Conservation (phyloP, 306 rosid genomes). For the Pyrus betulifolia region DNA sequence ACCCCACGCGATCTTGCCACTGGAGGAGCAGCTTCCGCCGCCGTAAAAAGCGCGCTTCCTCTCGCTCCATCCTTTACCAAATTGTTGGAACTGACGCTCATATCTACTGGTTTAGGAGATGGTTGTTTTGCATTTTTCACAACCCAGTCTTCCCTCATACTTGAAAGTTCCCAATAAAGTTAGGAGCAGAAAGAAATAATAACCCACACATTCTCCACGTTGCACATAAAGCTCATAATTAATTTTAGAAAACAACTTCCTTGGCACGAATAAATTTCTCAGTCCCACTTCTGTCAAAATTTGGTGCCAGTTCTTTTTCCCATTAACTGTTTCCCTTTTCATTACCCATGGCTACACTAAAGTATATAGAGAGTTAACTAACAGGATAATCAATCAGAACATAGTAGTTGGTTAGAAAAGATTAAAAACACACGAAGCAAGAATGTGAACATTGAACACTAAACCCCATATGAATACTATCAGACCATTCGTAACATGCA, state of each 20-base stretch:
- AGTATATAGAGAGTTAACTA: slow-evolving; percentile 8
- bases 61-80: slow-evolving; percentile 25
- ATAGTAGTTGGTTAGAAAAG: neutral
- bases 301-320: slow-evolving; percentile 64
- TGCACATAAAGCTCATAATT: slow-evolving; percentile 12
- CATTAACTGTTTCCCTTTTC: slow-evolving; percentile 59
- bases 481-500: too few species aligned
- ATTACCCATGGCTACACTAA: slow-evolving; percentile 59
- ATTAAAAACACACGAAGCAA: neutral
- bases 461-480: too few species aligned
- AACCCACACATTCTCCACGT: slow-evolving; percentile 5
- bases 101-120: slow-evolving; percentile 28
- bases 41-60: slow-evolving; percentile 54
- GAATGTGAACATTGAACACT: neutral
- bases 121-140: too few species aligned
- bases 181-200: slow-evolving; percentile 13
- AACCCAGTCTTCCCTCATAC: too few species aligned
- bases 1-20: slow-evolving; percentile 41
- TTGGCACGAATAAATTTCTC: slow-evolving; percentile 60
- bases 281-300: slow-evolving; percentile 39
- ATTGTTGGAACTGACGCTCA: slow-evolving; percentile 9
- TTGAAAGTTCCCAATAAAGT: too few species aligned
- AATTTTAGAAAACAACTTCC: slow-evolving; percentile 35
- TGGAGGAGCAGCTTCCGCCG: slow-evolving; percentile 23
- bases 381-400: slow-evolving; percentile 12